Base-by-base conservation (phyloP, 1,284 basidiomycete genomes). In the Ustilago shanxiensis region DNA sequence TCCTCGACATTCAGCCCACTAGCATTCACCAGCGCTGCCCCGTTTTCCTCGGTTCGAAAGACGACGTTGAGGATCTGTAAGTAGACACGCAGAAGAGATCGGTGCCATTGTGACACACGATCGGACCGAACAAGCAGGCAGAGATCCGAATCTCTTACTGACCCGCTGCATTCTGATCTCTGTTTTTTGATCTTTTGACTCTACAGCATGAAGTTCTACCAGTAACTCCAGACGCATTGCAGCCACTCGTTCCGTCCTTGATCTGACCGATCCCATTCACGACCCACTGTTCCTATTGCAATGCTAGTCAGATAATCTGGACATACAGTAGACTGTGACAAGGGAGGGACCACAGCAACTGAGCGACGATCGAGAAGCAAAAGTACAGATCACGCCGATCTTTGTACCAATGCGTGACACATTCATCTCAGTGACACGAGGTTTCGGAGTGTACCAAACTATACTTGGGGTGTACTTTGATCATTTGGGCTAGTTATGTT, bases 11-110 rank as follows among this genome's bases (percentile, higher is more conserved):
- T 71, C 88, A 92, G 60, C 97, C 97, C 6, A 94, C 90, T 66
- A 87, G 85, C 79, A 98, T 99, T 77, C 97, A 99, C 86, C 92
- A 98, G 85, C 91, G 97, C 58, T 93, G 93, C 88, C 90, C 95
- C 2, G 93, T 99, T 41, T 99, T 97, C 89, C 89, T 99, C 22
- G 97, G 97, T 35, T 93, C 92, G 86, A 93, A 92, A 85, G 95
- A 98, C 64, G 97, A 99, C 86, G 95, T 99, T 53, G 88, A 91
- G 85, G 97, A 99, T 86, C 70, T 85, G 79, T 76, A 61, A 58
- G 76, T 71, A 22, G 2, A 26, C 1, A 2, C 13, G 45, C 39
- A 29, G n/a, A 14, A n/a, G 54, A 35, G 39, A 29, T 11, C 13
- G 11, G 9, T 26, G 18, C 16, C 16, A 6, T 14, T 4, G 26